A percentile compares a stretch with the other conserved stretches of the same genome.
phyloP scores from a whole-genome alignment of 495 filamentous ascomycete genomes.

The Penicillium alfredii region DNA sequence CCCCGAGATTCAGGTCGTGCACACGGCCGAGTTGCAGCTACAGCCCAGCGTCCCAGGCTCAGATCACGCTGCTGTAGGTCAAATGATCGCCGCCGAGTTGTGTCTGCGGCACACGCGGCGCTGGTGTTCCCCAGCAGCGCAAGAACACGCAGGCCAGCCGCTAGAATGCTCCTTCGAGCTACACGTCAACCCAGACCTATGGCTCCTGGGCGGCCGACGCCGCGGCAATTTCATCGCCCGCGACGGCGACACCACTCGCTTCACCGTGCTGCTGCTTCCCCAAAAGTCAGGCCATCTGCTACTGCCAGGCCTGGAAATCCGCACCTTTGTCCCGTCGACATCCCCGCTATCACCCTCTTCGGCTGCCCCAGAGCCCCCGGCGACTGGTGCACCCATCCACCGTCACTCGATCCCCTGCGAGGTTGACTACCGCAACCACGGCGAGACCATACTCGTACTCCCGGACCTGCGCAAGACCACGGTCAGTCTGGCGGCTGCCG shows the following conservation, averaged over 20 bases:
- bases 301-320: conserved; percentile 74
- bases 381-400: conserved; percentile 17
- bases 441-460: conserved; percentile 70
- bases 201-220: conserved; percentile 78
- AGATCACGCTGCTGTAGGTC: conserved; percentile 52
- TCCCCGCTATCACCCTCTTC: conserved; percentile 16
- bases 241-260: conserved; percentile 42
- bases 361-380: conserved; percentile 12
- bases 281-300: conserved; percentile 68
- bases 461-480: conserved; percentile 69
- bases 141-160: conserved; percentile 38
- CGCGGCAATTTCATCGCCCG: conserved; percentile 67
- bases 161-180: conserved; percentile 83
- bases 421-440: conserved; percentile 71
- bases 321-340: conserved; percentile 40
- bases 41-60: conserved; percentile 27
- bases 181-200: conserved; percentile 65
- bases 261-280: conserved; percentile 69
- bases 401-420: conserved; percentile 55
- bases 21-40: conserved; percentile 70
- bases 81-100: conserved; percentile 65
- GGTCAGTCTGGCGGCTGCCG: conserved; percentile 63
- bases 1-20: conserved; percentile 77
- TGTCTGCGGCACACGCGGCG: conserved; percentile 68
- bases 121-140: conserved; percentile 56